These are phyloP conservation scores for Metrosideros polymorpha DNA, from an alignment of 441 rosid genomes.

Conservation along the genomic window DNA sequence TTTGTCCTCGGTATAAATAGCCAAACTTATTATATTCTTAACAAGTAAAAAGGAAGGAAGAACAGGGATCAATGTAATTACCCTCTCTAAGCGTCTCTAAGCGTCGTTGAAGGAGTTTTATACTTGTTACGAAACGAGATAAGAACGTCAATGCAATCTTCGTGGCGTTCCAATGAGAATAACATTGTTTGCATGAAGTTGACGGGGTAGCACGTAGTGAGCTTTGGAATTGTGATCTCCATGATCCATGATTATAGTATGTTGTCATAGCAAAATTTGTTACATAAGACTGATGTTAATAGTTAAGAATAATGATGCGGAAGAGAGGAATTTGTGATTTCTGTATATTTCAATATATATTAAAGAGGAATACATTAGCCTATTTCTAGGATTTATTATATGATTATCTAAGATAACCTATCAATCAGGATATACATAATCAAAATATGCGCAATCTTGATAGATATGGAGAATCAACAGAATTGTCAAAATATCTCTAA, in stretches of 20 bases:
- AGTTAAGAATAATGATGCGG: no score
- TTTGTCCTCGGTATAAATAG: neutral
- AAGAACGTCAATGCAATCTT: accelerated
- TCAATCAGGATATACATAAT: no score
- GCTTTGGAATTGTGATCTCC: neutral
- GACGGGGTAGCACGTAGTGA: neutral
- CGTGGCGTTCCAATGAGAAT: neutral
- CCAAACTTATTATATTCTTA: neutral
- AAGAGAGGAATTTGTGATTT: no score
- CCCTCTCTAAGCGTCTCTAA: neutral
- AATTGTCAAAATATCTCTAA: no score
- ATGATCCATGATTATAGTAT: neutral
- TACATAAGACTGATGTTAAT: accelerated
- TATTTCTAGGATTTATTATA: no score
- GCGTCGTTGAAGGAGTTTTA: accelerated
- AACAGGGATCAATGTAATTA: accelerated
- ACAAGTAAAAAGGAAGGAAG: neutral
- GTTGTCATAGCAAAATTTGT: neutral
- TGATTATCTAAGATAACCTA: no score
- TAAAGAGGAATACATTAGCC: no score
- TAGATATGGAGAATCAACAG: no score
- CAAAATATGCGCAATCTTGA: no score
- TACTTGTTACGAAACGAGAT: neutral
- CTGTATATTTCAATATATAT: no score
- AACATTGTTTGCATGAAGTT: neutral